Evolutionary conservation across 805 yeast genomes (phyloP), one percentile per base, ranked within the genome.

Genomic region (Metschnikowia santaceciliae): DNA sequence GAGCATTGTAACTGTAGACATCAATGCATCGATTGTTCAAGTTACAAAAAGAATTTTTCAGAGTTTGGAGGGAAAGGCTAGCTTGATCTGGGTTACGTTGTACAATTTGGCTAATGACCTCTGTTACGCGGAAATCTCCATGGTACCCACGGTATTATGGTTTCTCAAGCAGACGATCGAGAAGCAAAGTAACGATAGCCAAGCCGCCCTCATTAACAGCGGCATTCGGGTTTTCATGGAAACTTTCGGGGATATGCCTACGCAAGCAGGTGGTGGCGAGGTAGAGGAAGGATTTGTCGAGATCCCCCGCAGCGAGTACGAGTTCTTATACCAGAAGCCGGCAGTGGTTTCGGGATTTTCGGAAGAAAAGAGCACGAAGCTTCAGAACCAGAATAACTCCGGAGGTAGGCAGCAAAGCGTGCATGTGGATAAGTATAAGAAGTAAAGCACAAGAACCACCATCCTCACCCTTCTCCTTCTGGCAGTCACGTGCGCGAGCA

Each of bases 31-130:
- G 15, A 20, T 44, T 2, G 15, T 37, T 10, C 39, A 41, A 4
- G 35, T 52, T 4, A 34, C 34, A 2, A 41, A 20, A 15, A 26
- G 26, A 6, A 33, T 56, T 33, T 34, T 48, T 19, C 35, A 23
- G 17, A 32, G 42, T 8, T 38, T 36, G 17, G 35, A 37, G 5
- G 32, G 22, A 34, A 30, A 23, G 8, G 45, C 38, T 39, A 51
- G 65, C 1, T 46, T 61, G 39, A 50, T 63, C 1, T 69, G 73
- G 72, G 57, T 68, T 6, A 47, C 60, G 17, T 54, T 70, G 44
- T 54, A 69, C 49, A 65, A 68, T 45, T 57, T 61, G 32, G 64
- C 68, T 4, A 66, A 66, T 37, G 72, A 69, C 45, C 49, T 62
- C 1, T 69, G 73, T 49, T 65, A 63, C 47, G 52, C 64, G 11